Percentiles rank a stretch among this genome's conserved stretches.
Conservation (phyloP, 371 early-diverging fungal species). For the Vairimorpha necatrix region DNA sequence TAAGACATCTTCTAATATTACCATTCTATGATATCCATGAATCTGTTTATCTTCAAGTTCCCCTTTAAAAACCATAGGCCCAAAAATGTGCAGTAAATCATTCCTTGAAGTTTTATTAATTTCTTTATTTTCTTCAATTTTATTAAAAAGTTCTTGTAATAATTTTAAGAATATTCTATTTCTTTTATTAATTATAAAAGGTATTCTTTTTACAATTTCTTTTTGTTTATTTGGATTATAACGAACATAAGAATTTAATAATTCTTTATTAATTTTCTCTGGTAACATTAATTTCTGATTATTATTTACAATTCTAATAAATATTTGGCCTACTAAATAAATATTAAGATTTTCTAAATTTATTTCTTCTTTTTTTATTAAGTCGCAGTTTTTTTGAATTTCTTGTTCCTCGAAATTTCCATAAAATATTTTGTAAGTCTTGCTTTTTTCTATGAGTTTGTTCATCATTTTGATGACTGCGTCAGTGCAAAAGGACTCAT, state of each 20-base stretch:
- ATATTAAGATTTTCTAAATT: background rate
- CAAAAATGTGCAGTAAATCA: conserved; percentile 13
- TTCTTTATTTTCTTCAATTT: background rate
- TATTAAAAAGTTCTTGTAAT: background rate
- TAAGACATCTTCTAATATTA: background rate
- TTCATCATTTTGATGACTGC: background rate
- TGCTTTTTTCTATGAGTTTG: background rate
- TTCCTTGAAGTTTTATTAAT: background rate
- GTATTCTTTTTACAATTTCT: conserved; percentile 26
- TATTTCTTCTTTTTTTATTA: background rate
- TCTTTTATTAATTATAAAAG: conserved; percentile 16
- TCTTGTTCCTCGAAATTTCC: background rate
- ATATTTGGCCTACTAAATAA: conserved; percentile 1
- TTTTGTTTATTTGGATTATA: conserved; percentile 17
- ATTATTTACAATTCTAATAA: conserved; percentile 4
- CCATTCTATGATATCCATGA: conserved; percentile 13
- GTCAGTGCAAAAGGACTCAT: background rate
- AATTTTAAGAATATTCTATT: conserved; percentile 24
- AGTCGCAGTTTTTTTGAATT: background rate
- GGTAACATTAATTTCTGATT: conserved; percentile 17
- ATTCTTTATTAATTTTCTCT: background rate
- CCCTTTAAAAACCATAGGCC: conserved; percentile 7
- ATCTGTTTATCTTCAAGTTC: background rate
- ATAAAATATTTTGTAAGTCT: background rate
- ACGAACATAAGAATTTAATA: conserved; percentile 18